Conservation (phyloP, 2,329 filamentous ascomycete species). For the Alternaria sp. region DNA sequence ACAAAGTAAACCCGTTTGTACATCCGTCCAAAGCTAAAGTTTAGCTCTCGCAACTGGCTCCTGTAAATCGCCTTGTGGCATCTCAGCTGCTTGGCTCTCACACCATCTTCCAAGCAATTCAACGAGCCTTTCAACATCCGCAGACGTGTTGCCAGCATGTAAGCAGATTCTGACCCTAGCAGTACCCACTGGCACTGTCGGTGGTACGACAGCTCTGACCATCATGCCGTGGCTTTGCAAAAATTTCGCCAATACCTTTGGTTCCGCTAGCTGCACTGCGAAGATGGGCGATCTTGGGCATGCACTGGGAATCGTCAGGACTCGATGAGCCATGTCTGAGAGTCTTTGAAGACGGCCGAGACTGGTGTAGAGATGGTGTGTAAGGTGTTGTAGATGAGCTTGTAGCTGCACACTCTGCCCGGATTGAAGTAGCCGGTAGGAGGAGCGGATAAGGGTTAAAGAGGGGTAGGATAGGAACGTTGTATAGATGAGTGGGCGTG, state of each 20-base stretch:
- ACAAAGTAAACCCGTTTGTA: background rate
- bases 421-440: conserved; percentile 39
- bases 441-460: conserved; percentile 53
- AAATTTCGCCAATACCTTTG: conserved; percentile 38
- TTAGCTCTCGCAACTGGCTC: conserved; percentile 2
- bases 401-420: conserved; percentile 36
- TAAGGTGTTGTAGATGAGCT: conserved; percentile 36
- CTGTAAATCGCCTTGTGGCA: background rate
- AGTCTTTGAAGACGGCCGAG: conserved; percentile 25
- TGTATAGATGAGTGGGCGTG: conserved; percentile 54
- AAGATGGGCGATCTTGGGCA: conserved; percentile 48
- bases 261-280: conserved; percentile 41
- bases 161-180: conserved; percentile 54
- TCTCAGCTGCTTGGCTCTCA: conserved; percentile 7
- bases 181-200: conserved; percentile 53
- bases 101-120: conserved; percentile 46
- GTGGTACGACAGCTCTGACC: conserved; percentile 52
- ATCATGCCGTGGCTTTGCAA: conserved; percentile 45
- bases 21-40: conserved; percentile 5
- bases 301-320: conserved; percentile 35
- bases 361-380: conserved; percentile 30
- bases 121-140: conserved; percentile 48
- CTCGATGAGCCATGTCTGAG: conserved; percentile 18
- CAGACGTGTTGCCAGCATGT: conserved; percentile 54
- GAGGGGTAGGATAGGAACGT: conserved; percentile 55